Percentiles rank a stretch among this genome's conserved stretches.
phyloP scores from a whole-genome alignment of 345 rosid genomes.

The Brassica incana region DNA sequence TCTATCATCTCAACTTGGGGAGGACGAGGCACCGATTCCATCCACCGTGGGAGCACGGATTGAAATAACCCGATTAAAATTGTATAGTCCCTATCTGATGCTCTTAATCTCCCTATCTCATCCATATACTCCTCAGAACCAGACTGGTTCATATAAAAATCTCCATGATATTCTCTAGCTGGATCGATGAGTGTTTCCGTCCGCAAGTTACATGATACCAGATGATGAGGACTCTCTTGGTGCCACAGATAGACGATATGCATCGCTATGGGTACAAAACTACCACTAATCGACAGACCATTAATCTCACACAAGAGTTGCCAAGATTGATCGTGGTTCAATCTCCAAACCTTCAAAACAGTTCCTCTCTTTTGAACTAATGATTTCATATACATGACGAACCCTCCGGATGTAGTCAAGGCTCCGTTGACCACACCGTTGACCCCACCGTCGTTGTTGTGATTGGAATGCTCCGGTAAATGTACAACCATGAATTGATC shows the following conservation, averaged over 20 bases:
- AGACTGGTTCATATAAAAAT: not conserved
- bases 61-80: not conserved
- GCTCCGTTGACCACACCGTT: not conserved
- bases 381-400: not conserved
- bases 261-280: not conserved
- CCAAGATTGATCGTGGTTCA: not conserved
- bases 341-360: not conserved
- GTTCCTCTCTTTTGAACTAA: not conserved
- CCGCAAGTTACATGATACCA: not conserved
- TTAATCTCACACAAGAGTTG: not conserved
- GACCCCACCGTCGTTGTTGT: not conserved
- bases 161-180: not conserved
- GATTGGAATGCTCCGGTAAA: not conserved
- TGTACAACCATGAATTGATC: not conserved
- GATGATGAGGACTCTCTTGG: not conserved
- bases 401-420: not conserved
- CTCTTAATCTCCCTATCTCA: not conserved
- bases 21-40: not conserved
- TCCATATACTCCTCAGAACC: not conserved
- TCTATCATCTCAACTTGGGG: not conserved
- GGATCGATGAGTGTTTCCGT: not conserved
- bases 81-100: not conserved
- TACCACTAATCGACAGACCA: not conserved
- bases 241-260: slow-evolving; percentile 15
- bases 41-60: slow-evolving; percentile 1